These are phyloP conservation scores for Penicillium hordei DNA, from an alignment of 2,329 filamentous ascomycete genomes.

Conservation along the genomic window DNA sequence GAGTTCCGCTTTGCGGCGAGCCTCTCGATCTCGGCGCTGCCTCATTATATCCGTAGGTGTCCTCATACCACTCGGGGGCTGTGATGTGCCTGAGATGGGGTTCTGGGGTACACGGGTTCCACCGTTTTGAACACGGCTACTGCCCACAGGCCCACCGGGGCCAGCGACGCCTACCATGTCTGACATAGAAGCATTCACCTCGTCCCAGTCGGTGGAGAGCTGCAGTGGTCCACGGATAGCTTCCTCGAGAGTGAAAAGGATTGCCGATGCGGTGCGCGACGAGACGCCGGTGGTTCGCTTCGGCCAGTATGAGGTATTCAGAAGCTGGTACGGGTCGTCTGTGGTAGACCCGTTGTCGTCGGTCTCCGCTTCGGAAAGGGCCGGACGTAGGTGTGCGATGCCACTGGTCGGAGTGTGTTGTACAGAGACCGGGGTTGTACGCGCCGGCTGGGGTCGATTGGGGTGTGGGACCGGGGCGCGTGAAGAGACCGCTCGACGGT, in stretches of 20 bases:
- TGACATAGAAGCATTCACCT: slow-evolving; percentile 91
- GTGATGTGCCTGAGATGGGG: slow-evolving; percentile 54
- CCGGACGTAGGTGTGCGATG: slow-evolving; percentile 28
- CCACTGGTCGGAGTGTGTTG: slow-evolving; percentile 23
- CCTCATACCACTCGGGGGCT: slow-evolving; percentile 62
- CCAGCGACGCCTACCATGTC: slow-evolving; percentile 67
- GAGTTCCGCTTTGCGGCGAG: slow-evolving; percentile 65
- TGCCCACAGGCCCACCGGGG: slow-evolving; percentile 47
- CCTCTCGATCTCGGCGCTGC: slow-evolving; percentile 75
- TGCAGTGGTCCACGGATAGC: slow-evolving; percentile 76
- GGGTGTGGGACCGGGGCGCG: slow-evolving; percentile 40
- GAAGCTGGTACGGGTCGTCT: slow-evolving; percentile 31
- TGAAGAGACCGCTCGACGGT: slow-evolving; percentile 46
- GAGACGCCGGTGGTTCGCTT: slow-evolving; percentile 63
- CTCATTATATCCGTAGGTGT: slow-evolving; percentile 92
- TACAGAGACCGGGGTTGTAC: slow-evolving; percentile 29
- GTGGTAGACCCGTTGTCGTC: slow-evolving; percentile 35
- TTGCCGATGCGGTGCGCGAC: slow-evolving; percentile 79
- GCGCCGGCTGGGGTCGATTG: slow-evolving; percentile 29
- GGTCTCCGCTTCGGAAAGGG: slow-evolving; percentile 36
- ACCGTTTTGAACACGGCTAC: slow-evolving; percentile 59
- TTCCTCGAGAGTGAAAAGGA: slow-evolving; percentile 90
- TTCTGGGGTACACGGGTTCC: slow-evolving; percentile 53
- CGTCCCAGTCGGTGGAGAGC: slow-evolving; percentile 79
- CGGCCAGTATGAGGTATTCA: slow-evolving; percentile 54